Base-by-base conservation (phyloP, 441 rosid species). In the Erodium moschatum region DNA sequence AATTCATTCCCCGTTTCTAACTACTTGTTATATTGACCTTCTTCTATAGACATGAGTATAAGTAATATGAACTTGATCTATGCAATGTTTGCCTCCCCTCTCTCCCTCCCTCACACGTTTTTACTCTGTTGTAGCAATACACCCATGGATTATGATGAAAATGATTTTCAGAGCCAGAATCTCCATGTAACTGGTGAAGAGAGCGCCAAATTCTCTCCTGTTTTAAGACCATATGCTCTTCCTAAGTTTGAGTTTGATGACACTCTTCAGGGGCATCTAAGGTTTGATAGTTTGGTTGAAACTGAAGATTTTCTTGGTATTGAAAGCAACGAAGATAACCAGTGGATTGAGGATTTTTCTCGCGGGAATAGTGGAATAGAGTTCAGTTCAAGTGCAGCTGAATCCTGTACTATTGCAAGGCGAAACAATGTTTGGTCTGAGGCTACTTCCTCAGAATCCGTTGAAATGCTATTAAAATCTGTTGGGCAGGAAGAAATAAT, bases 71-170 rank as follows among this genome's bases (percentile, higher is more conserved):
- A 6, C 60, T 52, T 52, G 60, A 52, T 52, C 15, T 52, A 16
- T 16, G 9, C 0, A 6, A 16, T 16, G 7, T 15, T 52, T 52
- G 9, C 20, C 21, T 52, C 60, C 29, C 56, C 24, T 65, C 21
- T 56, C 24, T 66, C 50, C 6, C 35, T 31, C 35, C 42, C 48
- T 64, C n/a, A 58, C 56, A 65, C 60, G 40, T 48, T 40, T 65
- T 52, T 67, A 67, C 61, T 33, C 46, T 73, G 3, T 79, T 75
- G 67, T 78, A 96, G 99, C 92, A 68, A 82, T 76, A 81, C 73
- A 85, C 92, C 85, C 96, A 96, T 96, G 99, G 99, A 92, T 85
- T 90, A 86, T 89, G 96, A 96, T 82, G 99, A 92, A 83, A 92
- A 79, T 83, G 98, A 95, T 81, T 89, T 86, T 87, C 97, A 89